phyloP scores from a whole-genome alignment of 1,139 yeast species.

The Yamadazyma sp. region DNA sequence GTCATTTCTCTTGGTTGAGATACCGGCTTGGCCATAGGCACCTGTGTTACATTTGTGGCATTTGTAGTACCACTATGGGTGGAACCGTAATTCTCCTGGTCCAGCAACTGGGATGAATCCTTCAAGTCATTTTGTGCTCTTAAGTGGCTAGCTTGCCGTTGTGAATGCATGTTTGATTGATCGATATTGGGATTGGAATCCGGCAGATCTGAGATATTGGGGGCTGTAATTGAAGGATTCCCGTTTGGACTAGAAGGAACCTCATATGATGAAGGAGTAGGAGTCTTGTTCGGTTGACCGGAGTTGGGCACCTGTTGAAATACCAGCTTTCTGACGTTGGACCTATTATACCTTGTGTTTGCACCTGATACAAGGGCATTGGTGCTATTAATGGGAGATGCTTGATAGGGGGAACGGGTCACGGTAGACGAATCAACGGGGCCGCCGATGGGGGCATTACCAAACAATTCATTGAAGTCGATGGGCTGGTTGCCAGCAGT shows the following conservation, averaged over 20 bases:
- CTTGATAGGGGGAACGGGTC: slow-evolving; percentile 8
- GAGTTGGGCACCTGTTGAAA: slow-evolving; percentile 13
- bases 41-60: slow-evolving; percentile 3
- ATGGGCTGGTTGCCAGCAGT: background rate
- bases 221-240: slow-evolving; percentile 27
- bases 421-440: background rate
- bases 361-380: background rate
- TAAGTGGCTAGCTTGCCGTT: background rate
- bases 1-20: slow-evolving; percentile 38
- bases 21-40: slow-evolving; percentile 1
- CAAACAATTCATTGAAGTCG: background rate
- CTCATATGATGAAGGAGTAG: slow-evolving; percentile 45
- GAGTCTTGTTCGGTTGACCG: slow-evolving; percentile 28
- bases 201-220: slow-evolving; percentile 43
- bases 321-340: slow-evolving; percentile 12
- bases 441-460: slow-evolving; percentile 1
- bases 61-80: slow-evolving; percentile 6
- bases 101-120: slow-evolving; percentile 7
- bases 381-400: background rate
- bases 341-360: background rate
- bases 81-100: slow-evolving; percentile 8
- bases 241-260: slow-evolving; percentile 43
- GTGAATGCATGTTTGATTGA: background rate
- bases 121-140: background rate
- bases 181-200: slow-evolving; percentile 22